Base-by-base conservation (phyloP, 1,139 yeast genomes). In the Nadsonia commutata region DNA sequence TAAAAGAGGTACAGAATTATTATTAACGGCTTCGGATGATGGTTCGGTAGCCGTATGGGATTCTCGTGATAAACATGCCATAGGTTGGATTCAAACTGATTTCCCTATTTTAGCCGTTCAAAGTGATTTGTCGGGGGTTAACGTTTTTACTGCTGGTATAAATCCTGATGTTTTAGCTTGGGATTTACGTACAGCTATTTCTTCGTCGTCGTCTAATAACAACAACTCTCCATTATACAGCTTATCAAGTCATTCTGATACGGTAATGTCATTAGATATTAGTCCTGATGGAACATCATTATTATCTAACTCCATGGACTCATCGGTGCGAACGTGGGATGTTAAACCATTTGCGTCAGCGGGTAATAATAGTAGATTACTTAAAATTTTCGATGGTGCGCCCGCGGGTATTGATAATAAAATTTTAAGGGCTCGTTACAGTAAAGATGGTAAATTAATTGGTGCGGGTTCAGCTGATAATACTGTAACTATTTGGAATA, bases 381-480 rank as follows among this genome's bases (percentile, higher is more conserved):
- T 27, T 27, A 27, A 27, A 9, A 60, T 57, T 1, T 78, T 71
- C 49, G 76, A 72, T 38, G 90, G 88, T 1, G 76, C 85, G 0
- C 58, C 72, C 1, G 65, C 76, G 1, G 74, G 78, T 0, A 60
- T 66, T 6, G 85, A 78, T 45, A 70, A 70, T 48, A 65, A 70
- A 45, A 54, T 76, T 38, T 67, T 76, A 2, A 60, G 81, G 44
- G 67, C 76, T 1, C 57, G 65, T 27, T 70, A 76, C 59, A 64
- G 68, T 13, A 52, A 58, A 6, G 69, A 60, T 49, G 55, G 64
- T 41, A 21, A 57, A 57, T 45, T 60, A 18, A 62, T 78, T 3
- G 61, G 67, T 9, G 72, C 80, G 1, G 93, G 90, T 0, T 72
- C 85, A 0, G 74, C 73, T 33, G 88, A 80, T 55, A 65, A 70